Evolutionary conservation across 2,329 filamentous ascomycete species (phyloP).

Genomic region (Mycocentrospora acerina): DNA sequence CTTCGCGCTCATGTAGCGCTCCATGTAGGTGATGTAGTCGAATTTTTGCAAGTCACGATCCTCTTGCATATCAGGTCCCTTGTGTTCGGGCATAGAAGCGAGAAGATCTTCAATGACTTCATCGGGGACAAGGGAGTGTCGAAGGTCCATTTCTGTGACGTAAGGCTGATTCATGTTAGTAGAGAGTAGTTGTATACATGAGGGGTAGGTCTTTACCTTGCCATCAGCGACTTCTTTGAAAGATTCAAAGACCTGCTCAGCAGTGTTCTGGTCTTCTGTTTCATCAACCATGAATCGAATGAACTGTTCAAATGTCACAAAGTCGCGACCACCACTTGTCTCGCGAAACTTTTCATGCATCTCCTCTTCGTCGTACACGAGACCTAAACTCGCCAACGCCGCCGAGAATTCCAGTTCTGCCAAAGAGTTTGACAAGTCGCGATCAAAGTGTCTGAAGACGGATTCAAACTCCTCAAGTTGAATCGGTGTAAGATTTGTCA

Average conservation of each 20-base stretch:
- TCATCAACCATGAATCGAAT: constrained; percentile 99
- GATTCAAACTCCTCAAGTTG: constrained; percentile 98
- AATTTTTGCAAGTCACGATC: constrained; percentile 85
- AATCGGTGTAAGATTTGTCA: constrained; percentile 98
- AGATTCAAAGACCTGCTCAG: constrained; percentile 96
- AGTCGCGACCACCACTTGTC: constrained; percentile 75
- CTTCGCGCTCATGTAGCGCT: constrained; percentile 57
- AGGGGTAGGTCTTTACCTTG: constrained; percentile 59
- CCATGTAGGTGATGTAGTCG: constrained; percentile 98
- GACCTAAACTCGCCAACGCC: constrained; percentile 86
- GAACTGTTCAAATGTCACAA: constrained; percentile 97
- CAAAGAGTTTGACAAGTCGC: constrained; percentile 85
- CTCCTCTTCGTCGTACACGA: constrained; percentile 96
- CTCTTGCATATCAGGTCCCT: constrained; percentile 80
- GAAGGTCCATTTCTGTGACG: constrained; percentile 94
- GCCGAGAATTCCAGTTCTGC: constrained; percentile 95
- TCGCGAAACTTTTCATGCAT: constrained; percentile 95
- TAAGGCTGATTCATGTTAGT: constrained; percentile 63
- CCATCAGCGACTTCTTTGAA: constrained; percentile 97
- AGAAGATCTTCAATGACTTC: constrained; percentile 94
- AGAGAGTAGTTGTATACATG: neutral
- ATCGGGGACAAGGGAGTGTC: constrained; percentile 92
- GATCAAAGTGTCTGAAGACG: constrained; percentile 96
- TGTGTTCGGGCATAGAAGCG: constrained; percentile 80
- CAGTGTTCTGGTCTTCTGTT: constrained; percentile 97